phyloP scores from a whole-genome alignment of 306 rosid species.

The Medicago arabica region DNA sequence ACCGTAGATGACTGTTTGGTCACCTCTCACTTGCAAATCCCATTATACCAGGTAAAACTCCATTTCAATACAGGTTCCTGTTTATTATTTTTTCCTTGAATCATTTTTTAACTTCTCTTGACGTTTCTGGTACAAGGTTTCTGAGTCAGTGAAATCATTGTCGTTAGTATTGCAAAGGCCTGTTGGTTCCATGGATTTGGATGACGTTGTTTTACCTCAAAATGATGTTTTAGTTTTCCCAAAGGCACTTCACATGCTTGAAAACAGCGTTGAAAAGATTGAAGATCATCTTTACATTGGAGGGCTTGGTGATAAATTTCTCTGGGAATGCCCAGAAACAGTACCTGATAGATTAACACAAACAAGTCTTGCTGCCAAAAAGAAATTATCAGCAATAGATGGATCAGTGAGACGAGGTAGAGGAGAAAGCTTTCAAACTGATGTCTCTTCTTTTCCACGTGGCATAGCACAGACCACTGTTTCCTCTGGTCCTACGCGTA shows the following conservation, averaged over 20 bases:
- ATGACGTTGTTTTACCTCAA: constrained; percentile 49
- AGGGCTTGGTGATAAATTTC: constrained; percentile 77
- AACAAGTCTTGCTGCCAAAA: constrained; percentile 61
- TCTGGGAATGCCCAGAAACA: constrained; percentile 96
- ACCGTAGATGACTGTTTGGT: constrained; percentile 55
- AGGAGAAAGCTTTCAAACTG: constrained; percentile 78
- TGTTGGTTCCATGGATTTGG: constrained; percentile 55
- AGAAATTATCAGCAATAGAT: constrained; percentile 73
- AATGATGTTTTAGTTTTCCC: constrained; percentile 55
- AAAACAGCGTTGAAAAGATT: constrained; percentile 60
- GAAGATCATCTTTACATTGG: constrained; percentile 65
- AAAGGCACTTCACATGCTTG: constrained; percentile 60
- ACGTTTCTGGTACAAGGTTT: constrained; percentile 59
- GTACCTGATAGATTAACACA: constrained; percentile 84
- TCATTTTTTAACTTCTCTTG: constrained; percentile 41
- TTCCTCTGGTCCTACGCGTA: constrained; percentile 86
- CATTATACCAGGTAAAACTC: constrained; percentile 63
- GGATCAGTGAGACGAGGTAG: constrained; percentile 81
- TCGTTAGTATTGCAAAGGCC: constrained; percentile 70
- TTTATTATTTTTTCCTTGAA: constrained; percentile 15
- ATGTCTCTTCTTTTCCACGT: constrained; percentile 66
- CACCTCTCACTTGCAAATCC: constrained; percentile 55
- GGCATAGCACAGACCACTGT: constrained; percentile 63
- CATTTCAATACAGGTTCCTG: constrained; percentile 29
- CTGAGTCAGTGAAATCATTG: constrained; percentile 66